Base-by-base conservation (phyloP, 805 yeast genomes). In the Lipomyces japonicus region DNA sequence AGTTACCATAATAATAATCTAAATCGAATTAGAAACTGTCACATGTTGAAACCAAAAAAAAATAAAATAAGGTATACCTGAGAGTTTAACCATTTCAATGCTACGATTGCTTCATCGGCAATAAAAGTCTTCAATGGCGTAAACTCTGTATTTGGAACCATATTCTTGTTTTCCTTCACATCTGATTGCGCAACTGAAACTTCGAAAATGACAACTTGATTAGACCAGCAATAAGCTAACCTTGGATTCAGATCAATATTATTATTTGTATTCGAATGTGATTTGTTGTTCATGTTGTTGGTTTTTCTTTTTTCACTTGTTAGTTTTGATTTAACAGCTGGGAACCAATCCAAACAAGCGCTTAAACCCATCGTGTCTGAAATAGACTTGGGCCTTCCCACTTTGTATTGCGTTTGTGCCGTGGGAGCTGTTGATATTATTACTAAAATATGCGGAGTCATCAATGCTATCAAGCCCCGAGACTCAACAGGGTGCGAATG, bases 191-290 rank as follows among this genome's bases (percentile, higher is more conserved):
- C 39, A 10, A 39, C 42, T 9, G 51, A 40, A 6, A 82, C 65
- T 47, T 81, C 83, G 6, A 82, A 57, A 1, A 86, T 61, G 0
- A 81, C 78, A 46, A 86, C 59, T 5, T 73, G 70, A 51, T 81
- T 79, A n/a, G 78, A 71, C 84, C 88, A 84, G 34, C 85, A 72
- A 56, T 81, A 85, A 0, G 85, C 90, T 37, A 86, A 64, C 51
- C 74, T 67, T 0, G 87, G 77, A 0, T 54, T 54, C 67, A 59
- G 61, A 58, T 59, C 62, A 37, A 48, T 19, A 31, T 59, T 36
- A 3, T 43, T 48, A 18, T 36, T 22, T 21, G 54, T 26, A 16
- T 22, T 30, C 7, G 18, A 6, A 2, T 38, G 41, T 26, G 39
- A 36, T 38, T 24, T 9, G 22, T 19, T 38, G 18, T 16, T 12